Base-by-base conservation (phyloP, 192 early-diverging fungal genomes). In the Glomus cerebriforme region DNA sequence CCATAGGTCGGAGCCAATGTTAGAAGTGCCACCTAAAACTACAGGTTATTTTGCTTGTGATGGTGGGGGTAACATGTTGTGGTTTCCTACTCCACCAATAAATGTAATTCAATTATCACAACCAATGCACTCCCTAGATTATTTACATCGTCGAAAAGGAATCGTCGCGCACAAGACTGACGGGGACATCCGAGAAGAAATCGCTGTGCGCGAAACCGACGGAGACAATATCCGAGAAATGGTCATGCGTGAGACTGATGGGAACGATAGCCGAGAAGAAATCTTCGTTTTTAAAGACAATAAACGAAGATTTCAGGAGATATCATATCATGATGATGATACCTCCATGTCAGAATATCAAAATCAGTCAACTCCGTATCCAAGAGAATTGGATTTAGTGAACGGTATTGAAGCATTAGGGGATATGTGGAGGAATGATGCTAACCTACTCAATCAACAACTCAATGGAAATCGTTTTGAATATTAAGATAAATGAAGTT, bases 11-110 rank as follows among this genome's bases (percentile, higher is more conserved):
- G 31, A n/a, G 12, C 19, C 27, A 22, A 7, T 66, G 12, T 35
- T 68, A 15, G 47, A 54, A 54, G 17, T 54, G 5, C 47, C 47
- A 17, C 13, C 47, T 54, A 15, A 45, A 27, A 43, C 27, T 60
- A 62, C 79, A 7, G 79, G 80, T 22, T 34, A 80, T 58, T 82
- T 85, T 80, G 75, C 66, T 3, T 79, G 81, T 70, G 82, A 82
- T 37, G 81, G 82, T 29, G 79, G 81, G 45, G 81, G 81, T 0
- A 76, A 83, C 17, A 77, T 85, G 9, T 74, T 85, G 26, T 85
- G 84, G 84, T 85, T 85, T 70, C 74, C 81, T 27, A 68, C 80
- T 12, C 84, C 84, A 43, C 84, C 84, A n/a, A 12, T 85, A 34
- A 82, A 85, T 79, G 82, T 85, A 32, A 68, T 80, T 24, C 80